Conservation (phyloP, 139 green algal genomes). For the Micractinium conductrix region DNA sequence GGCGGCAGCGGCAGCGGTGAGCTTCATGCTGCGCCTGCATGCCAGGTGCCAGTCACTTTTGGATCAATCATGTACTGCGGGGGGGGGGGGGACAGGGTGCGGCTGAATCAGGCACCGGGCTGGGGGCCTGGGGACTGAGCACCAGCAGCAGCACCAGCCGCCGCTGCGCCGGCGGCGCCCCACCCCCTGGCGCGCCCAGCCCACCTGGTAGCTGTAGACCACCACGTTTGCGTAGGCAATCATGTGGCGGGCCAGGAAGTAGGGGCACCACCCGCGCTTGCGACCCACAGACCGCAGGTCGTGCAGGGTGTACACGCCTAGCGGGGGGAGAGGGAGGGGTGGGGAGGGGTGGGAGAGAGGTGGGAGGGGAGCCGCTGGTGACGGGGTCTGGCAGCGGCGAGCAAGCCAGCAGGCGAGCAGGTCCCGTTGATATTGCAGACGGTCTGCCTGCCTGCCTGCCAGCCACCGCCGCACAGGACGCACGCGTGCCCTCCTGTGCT, state of each 20-base stretch:
- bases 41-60: constrained; percentile 67
- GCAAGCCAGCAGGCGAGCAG: not conserved
- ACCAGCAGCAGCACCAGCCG: too few species aligned
- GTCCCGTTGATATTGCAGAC: too few species aligned
- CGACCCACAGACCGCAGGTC: constrained; percentile 88
- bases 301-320: constrained; percentile 89
- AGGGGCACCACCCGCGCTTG: constrained; percentile 96
- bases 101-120: too few species aligned
- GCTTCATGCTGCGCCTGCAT: not conserved
- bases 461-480: not conserved
- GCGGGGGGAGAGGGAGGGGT: not conserved
- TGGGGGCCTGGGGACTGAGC: too few species aligned
- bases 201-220: constrained; percentile 94
- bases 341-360: not conserved
- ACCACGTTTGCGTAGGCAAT: constrained; percentile 96
- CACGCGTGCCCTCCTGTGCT: not conserved
- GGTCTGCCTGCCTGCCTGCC: not conserved
- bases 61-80: constrained; percentile 96
- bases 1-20: not conserved
- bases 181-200: too few species aligned
- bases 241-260: constrained; percentile 98
- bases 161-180: too few species aligned
- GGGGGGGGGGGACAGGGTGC: not conserved
- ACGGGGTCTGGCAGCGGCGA: not conserved
- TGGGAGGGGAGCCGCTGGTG: not conserved